A percentile compares a stretch with the other conserved stretches of the same genome.
Conservation (phyloP, 1,284 basidiomycete genomes). For the Xerocomus amazonicus region DNA sequence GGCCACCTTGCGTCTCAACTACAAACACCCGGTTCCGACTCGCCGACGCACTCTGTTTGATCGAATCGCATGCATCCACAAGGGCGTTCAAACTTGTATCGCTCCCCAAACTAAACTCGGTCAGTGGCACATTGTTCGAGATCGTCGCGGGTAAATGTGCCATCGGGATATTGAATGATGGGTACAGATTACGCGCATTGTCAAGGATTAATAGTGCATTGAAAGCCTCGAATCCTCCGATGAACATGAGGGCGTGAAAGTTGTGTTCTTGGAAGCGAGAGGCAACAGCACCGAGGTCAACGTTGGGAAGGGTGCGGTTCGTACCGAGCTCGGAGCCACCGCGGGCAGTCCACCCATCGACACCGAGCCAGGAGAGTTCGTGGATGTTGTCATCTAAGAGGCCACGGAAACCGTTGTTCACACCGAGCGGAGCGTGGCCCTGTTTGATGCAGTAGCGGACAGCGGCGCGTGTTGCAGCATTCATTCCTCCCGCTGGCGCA, state of each 20-base stretch:
- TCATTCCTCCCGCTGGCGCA: constrained; percentile 98
- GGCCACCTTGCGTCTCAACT: constrained; percentile 96
- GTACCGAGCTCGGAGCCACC: constrained; percentile 99
- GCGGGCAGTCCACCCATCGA: constrained; percentile 94
- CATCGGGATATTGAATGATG: constrained; percentile 91
- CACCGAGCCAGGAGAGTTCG: constrained; percentile 92
- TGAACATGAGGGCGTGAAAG: constrained; percentile 82
- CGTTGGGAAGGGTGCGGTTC: constrained; percentile 83
- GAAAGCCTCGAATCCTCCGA: constrained; percentile 97
- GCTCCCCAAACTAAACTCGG: constrained; percentile 91
- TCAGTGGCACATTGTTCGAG: constrained; percentile 97
- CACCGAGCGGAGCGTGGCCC: constrained; percentile 87
- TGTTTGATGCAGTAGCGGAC: constrained; percentile 91
- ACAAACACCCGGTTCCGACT: constrained; percentile 96
- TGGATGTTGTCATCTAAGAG: constrained; percentile 86
- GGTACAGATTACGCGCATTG: constrained; percentile 77
- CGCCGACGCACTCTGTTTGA: constrained; percentile 96
- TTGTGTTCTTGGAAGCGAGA: constrained; percentile 86
- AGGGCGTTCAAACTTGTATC: constrained; percentile 97
- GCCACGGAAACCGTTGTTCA: constrained; percentile 96
- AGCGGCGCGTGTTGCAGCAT: constrained; percentile 92
- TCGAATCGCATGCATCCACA: constrained; percentile 96
- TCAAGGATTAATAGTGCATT: constrained; percentile 76
- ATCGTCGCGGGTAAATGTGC: constrained; percentile 93
- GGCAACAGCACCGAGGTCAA: constrained; percentile 85